Evolutionary conservation across 2,329 filamentous ascomycete genomes (phyloP), one percentile per base, ranked within the genome.

Genomic region (Chaetomiaceae sp.): DNA sequence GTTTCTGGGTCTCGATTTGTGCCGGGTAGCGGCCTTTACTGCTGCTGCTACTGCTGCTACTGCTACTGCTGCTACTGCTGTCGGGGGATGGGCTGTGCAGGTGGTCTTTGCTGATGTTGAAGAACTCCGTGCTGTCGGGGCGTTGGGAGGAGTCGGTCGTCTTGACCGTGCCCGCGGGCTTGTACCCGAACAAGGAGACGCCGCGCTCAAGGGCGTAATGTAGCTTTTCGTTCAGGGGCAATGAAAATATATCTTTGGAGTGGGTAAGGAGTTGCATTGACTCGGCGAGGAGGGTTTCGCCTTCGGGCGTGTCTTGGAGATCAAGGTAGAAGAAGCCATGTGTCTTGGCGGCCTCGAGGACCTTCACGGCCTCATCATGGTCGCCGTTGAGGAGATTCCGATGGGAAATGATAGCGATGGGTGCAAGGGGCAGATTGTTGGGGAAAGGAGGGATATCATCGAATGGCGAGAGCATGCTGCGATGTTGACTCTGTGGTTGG

Each of bases 41-140:
- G n/a, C n/a, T n/a, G n/a, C n/a, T n/a, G n/a, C n/a, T n/a, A n/a
- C n/a, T n/a, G n/a, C n/a, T n/a, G n/a, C n/a, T n/a, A n/a, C n/a
- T n/a, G n/a, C n/a, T n/a, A n/a, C n/a, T n/a, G n/a, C n/a, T n/a
- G n/a, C 46, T 40, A 23, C 14, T 20, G 37, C 11, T 14, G 37
- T 51, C 60, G 65, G 64, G 18, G 57, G 56, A 27, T 59, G 37
- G 37, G 20, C 36, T 55, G 33, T 53, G 50, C 58, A 69, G 63
- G 40, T 68, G 64, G 50, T 69, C 65, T 55, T 69, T 69, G 48
- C 60, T 58, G 1, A 69, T 56, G 54, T 66, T 67, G 58, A 67
- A 67, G 59, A 69, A 69, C 60, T 69, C 65, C 44, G 65, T 66
- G 10, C 63, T 66, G 48, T 70, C 67, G 7, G 48, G 60, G 2